Conservation (phyloP, 2,329 filamentous ascomycete species). For the Fusarium newnesense region DNA sequence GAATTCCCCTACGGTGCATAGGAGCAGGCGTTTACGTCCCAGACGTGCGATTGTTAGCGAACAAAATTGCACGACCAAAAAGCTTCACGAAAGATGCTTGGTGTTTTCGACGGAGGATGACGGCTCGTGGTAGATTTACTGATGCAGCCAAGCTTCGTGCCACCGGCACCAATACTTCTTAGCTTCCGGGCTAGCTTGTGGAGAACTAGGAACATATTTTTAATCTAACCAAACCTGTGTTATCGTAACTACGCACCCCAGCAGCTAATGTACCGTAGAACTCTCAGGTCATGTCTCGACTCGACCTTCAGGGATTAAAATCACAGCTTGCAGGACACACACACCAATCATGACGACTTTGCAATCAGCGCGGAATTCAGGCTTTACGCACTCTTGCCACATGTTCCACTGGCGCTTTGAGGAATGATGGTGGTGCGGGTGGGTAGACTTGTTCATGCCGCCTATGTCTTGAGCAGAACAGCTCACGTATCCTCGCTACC, state of each 20-base stretch:
- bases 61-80: neutral
- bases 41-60: neutral
- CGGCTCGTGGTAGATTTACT: neutral
- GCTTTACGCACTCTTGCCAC: constrained; percentile 12
- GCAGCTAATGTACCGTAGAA: constrained; percentile 1
- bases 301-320: neutral
- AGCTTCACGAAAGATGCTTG: neutral
- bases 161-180: neutral
- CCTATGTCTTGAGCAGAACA: constrained; percentile 1
- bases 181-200: constrained; percentile 13
- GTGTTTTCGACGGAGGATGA: neutral
- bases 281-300: constrained; percentile 1
- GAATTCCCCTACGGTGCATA: neutral
- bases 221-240: constrained; percentile 1
- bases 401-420: constrained; percentile 6
- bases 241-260: neutral
- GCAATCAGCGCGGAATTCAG: neutral
- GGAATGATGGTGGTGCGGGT: constrained; percentile 12
- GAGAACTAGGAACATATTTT: neutral
- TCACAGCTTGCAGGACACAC: neutral
- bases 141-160: constrained; percentile 6
- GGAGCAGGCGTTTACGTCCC: neutral
- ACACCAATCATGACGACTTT: constrained; percentile 14
- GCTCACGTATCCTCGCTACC: constrained; percentile 4
- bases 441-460: constrained; percentile 8